A percentile compares a stretch with the other conserved stretches of the same genome.
phyloP scores from a whole-genome alignment of 345 rosid species.

The Salix purpurea region DNA sequence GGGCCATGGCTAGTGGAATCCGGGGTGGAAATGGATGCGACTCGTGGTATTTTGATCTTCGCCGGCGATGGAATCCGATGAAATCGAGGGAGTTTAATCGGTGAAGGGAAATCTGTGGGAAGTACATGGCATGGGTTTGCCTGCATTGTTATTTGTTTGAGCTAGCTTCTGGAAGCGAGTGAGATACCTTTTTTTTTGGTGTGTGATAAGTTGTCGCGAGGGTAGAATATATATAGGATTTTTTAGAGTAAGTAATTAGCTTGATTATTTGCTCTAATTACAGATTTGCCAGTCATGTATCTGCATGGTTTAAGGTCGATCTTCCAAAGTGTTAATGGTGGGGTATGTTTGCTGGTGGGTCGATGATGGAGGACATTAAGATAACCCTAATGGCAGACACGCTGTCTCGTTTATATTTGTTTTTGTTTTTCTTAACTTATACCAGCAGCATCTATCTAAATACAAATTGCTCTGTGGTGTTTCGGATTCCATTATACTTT shows the following conservation, averaged over 20 bases:
- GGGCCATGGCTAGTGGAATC: conserved; percentile 3
- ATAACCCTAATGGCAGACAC: conserved; percentile 35
- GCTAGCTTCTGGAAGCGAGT: not conserved
- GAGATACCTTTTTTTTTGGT: not conserved
- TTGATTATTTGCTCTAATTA: conserved; percentile 4
- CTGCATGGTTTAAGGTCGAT: not conserved
- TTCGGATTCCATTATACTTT: too few relatives aligned
- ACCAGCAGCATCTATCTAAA: not conserved
- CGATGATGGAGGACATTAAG: conserved; percentile 20
- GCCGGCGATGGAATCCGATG: conserved; percentile 24
- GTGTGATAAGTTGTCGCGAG: not conserved
- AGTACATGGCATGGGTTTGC: conserved; percentile 25
- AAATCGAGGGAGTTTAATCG: conserved; percentile 21
- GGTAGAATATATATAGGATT: not conserved
- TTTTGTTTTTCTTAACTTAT: not conserved
- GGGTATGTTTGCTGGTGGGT: conserved; percentile 24
- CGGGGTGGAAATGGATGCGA: conserved; percentile 48
- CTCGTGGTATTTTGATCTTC: conserved; percentile 31
- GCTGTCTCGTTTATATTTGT: not conserved
- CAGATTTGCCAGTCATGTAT: conserved; percentile 7
- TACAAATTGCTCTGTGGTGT: not conserved
- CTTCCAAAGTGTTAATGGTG: conserved; percentile 20
- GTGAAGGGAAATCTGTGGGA: conserved; percentile 38
- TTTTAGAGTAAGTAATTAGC: not conserved
- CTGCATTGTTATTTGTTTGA: conserved; percentile 23